Evolutionary conservation across 1,284 basidiomycete species (phyloP).

Genomic region (Blastosporella zonata): DNA sequence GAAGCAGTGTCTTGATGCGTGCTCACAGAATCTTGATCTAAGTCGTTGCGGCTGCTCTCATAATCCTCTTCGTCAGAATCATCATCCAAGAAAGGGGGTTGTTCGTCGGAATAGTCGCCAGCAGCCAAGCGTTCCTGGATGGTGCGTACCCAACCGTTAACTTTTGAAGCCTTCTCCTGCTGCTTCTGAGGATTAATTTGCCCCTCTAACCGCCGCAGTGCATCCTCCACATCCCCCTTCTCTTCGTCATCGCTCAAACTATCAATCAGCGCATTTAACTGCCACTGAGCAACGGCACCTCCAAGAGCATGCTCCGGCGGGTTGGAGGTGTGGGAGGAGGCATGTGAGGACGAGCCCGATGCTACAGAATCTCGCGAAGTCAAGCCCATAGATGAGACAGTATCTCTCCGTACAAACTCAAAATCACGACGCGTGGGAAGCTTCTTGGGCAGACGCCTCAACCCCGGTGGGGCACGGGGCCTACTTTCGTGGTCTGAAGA

Average conservation of each 20-base stretch:
- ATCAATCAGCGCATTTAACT: conserved; percentile 74
- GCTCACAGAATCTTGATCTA: conserved; percentile 24
- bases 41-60: conserved; percentile 23
- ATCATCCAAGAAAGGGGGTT: conserved; percentile 45
- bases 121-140: conserved; percentile 62
- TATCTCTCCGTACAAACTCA: conserved; percentile 70
- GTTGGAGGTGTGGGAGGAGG: conserved; percentile 37
- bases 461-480: conserved; percentile 46
- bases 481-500: conserved; percentile 49
- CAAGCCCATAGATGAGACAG: conserved; percentile 75
- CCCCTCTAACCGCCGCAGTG: conserved; percentile 75
- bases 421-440: conserved; percentile 73
- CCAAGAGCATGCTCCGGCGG: conserved; percentile 41
- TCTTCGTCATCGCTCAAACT: conserved; percentile 74
- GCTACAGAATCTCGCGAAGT: conserved; percentile 55
- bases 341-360: conserved; percentile 28
- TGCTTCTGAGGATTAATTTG: conserved; percentile 73
- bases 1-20: conserved; percentile 11
- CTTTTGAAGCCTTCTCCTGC: conserved; percentile 68
- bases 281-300: conserved; percentile 70
- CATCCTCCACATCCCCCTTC: conserved; percentile 76
- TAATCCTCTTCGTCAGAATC: conserved; percentile 45
- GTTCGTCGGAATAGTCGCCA: conserved; percentile 58
- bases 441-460: conserved; percentile 52
- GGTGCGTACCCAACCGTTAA: conserved; percentile 77